A percentile compares a stretch with the other conserved stretches of the same genome.
These are phyloP conservation scores for Salinomyces thailandicus DNA, from an alignment of 2,329 filamentous ascomycete species.

Conservation along the genomic window DNA sequence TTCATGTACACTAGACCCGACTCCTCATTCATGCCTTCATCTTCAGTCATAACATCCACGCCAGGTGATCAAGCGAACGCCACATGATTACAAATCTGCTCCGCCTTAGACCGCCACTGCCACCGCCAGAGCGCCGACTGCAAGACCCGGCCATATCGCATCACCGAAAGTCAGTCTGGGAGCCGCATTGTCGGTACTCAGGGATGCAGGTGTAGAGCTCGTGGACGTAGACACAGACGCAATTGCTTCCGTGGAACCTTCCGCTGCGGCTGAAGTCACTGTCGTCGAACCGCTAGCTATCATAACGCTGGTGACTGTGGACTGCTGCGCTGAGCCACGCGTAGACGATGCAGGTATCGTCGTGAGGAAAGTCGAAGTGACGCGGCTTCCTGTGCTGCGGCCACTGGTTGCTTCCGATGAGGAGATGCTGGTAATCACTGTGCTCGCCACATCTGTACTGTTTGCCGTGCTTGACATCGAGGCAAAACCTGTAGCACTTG, in stretches of 20 bases:
- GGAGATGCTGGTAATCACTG: neutral
- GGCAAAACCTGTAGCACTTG: no score
- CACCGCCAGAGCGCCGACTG: neutral
- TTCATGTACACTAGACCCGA: no score
- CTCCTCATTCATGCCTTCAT: no score
- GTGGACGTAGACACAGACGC: neutral
- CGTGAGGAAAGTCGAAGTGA: conserved; percentile 2
- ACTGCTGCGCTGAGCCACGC: neutral
- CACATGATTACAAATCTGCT: no score
- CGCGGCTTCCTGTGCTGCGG: neutral
- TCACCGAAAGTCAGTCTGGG: neutral
- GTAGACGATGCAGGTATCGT: neutral
- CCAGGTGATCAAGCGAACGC: no score
- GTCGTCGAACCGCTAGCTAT: neutral
- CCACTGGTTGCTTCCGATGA: neutral
- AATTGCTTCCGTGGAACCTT: neutral
- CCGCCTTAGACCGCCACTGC: neutral
- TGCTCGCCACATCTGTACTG: neutral
- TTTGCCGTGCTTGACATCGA: no score
- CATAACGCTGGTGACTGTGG: conserved; percentile 3
- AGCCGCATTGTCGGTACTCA: neutral
- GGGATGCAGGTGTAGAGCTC: conserved; percentile 1
- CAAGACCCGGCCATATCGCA: conserved; percentile 1
- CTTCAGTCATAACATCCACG: no score
- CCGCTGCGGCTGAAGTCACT: neutral